These are phyloP conservation scores for Rhododendron molle DNA, from an alignment of 148 eudicot genomes.

Conservation along the genomic window DNA sequence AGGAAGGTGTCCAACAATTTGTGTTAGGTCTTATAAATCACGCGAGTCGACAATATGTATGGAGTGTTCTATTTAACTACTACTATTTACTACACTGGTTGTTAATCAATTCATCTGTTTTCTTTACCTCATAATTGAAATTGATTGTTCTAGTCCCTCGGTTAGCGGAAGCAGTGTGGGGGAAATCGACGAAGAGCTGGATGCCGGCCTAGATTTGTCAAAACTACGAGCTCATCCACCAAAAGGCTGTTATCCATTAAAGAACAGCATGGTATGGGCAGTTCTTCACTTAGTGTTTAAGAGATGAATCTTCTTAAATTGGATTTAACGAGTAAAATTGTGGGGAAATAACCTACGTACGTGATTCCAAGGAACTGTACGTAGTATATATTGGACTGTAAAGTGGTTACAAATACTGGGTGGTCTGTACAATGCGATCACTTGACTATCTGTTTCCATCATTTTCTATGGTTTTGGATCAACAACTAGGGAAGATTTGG, in stretches of 20 bases:
- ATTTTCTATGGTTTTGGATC: not conserved
- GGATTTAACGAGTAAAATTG: not conserved
- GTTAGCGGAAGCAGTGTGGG: conserved; percentile 70
- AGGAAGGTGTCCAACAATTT: conserved; percentile 89
- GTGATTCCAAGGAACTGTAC: not conserved
- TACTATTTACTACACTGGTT: not conserved
- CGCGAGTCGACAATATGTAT: conserved; percentile 91
- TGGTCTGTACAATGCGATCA: not conserved
- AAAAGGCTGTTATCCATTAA: conserved; percentile 74
- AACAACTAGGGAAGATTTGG: not conserved
- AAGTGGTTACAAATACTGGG: not conserved
- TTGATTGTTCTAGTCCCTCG: not conserved
- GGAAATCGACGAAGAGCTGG: conserved; percentile 79
- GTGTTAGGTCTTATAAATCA: conserved; percentile 88
- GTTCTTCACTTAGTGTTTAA: not conserved
- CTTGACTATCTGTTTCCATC: not conserved
- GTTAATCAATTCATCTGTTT: not conserved
- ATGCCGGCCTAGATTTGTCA: conserved; percentile 59
- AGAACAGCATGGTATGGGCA: conserved; percentile 16
- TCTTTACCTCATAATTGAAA: not conserved
- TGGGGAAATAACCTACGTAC: not conserved
- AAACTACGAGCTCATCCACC: conserved; percentile 74
- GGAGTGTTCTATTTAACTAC: conserved; percentile 8
- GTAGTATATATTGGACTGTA: not conserved
- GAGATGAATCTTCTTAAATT: not conserved